phyloP scores from a whole-genome alignment of 306 rosid genomes.

The Acacia melanoxylon region DNA sequence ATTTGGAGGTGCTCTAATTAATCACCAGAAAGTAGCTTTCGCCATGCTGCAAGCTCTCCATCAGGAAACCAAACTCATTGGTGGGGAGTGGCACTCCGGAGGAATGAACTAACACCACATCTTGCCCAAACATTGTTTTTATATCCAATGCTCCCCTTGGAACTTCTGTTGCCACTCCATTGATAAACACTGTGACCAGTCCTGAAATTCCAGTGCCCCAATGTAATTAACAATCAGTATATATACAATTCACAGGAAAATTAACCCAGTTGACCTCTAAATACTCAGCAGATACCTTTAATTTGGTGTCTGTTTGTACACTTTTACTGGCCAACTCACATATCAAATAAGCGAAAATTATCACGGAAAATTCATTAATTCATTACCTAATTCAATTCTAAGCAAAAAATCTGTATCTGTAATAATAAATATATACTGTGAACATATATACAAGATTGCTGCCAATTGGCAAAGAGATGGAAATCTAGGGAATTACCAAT shows the following conservation, averaged over 20 bases:
- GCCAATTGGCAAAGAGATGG: neutral
- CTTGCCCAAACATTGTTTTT: slow-evolving; percentile 73
- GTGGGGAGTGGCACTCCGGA: slow-evolving; percentile 73
- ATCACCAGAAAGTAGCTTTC: slow-evolving; percentile 73
- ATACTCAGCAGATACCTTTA: neutral
- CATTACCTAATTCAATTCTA: neutral
- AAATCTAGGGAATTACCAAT: neutral
- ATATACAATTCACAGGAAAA: neutral
- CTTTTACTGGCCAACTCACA: neutral
- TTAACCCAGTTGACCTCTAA: neutral
- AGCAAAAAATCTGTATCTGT: neutral
- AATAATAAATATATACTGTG: neutral
- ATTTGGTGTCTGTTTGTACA: neutral
- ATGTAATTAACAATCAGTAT: neutral
- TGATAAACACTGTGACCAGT: slow-evolving; percentile 70
- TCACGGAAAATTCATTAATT: neutral
- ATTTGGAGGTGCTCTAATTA: neutral
- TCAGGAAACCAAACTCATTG: slow-evolving; percentile 72
- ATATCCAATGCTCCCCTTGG: slow-evolving; percentile 72
- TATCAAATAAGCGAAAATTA: neutral
- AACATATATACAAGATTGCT: neutral
- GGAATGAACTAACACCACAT: slow-evolving; percentile 71
- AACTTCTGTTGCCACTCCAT: slow-evolving; percentile 80
- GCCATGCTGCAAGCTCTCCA: slow-evolving; percentile 74
- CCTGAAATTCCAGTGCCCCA: slow-evolving; percentile 38